phyloP scores from a whole-genome alignment of 768 basidiomycete genomes.

The Lentinula boryana region DNA sequence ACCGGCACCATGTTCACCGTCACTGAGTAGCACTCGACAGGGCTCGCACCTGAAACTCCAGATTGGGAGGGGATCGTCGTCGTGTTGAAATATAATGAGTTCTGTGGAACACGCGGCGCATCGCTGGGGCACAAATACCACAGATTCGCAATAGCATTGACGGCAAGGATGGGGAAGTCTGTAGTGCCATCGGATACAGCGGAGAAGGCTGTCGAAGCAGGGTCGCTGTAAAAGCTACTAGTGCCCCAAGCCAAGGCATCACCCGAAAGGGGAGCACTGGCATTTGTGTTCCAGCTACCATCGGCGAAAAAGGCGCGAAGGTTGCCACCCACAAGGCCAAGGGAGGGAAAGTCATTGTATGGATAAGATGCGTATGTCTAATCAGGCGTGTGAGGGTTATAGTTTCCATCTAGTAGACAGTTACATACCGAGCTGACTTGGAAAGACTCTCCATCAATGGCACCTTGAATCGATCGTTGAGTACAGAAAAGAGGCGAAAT shows the following conservation, averaged over 20 bases:
- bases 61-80: not conserved
- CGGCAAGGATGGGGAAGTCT: slow-evolving; percentile 23
- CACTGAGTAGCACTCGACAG: not conserved
- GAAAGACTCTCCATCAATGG: slow-evolving; percentile 29
- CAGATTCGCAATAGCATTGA: slow-evolving; percentile 21
- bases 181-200: slow-evolving; percentile 17
- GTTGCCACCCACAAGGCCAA: slow-evolving; percentile 30
- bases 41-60: not conserved
- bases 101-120: not conserved
- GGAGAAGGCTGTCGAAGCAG: slow-evolving; percentile 30
- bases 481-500: not conserved
- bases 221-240: slow-evolving; percentile 21
- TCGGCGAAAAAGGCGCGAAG: slow-evolving; percentile 29
- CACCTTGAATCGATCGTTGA: slow-evolving; percentile 18
- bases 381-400: not conserved
- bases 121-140: slow-evolving; percentile 34
- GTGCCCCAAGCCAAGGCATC: slow-evolving; percentile 30
- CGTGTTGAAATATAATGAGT: not conserved
- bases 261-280: slow-evolving; percentile 26
- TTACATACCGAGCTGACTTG: slow-evolving; percentile 38
- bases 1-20: slow-evolving; percentile 1
- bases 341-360: slow-evolving; percentile 39
- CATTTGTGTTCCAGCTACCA: slow-evolving; percentile 32
- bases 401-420: not conserved
- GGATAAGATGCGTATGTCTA: slow-evolving; percentile 47